Evolutionary conservation across 1,139 yeast species (phyloP).

Genomic region (Yarrowia galli): DNA sequence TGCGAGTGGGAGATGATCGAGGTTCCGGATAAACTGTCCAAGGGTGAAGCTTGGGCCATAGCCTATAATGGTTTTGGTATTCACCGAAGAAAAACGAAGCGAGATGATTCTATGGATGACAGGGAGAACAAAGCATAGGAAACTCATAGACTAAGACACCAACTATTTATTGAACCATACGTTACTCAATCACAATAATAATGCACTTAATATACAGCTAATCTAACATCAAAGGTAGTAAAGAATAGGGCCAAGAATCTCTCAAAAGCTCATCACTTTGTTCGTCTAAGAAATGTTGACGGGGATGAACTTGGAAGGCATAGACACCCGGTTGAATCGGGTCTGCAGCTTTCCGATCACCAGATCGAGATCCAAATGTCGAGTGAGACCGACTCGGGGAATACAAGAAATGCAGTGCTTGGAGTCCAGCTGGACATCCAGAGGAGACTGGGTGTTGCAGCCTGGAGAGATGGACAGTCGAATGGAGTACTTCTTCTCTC

Average conservation of each 20-base stretch:
- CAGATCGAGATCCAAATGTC: constrained; percentile 91
- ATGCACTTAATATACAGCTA: constrained; percentile 16
- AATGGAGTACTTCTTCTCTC: constrained; percentile 83
- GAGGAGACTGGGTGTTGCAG: constrained; percentile 96
- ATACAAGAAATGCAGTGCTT: constrained; percentile 97
- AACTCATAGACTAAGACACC: not conserved
- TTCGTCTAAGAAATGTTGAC: constrained; percentile 46
- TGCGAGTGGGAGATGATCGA: constrained; percentile 41
- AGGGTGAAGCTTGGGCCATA: constrained; percentile 48
- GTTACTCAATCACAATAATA: not conserved
- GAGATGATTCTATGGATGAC: not conserved
- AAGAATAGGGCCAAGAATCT: not conserved
- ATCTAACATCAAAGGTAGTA: constrained; percentile 2
- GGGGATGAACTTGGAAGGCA: constrained; percentile 69
- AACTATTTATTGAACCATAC: not conserved
- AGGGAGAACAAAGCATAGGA: not conserved
- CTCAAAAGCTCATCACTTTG: not conserved
- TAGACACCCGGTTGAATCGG: constrained; percentile 82
- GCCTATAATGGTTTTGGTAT: constrained; percentile 52
- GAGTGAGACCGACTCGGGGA: constrained; percentile 85
- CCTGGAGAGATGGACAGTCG: constrained; percentile 94
- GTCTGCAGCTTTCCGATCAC: constrained; percentile 82
- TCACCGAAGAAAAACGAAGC: constrained; percentile 42
- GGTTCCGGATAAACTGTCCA: constrained; percentile 43
- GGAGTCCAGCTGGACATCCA: constrained; percentile 94